Base-by-base conservation (phyloP, 1,139 yeast genomes). In the Protomyces inundatus region DNA sequence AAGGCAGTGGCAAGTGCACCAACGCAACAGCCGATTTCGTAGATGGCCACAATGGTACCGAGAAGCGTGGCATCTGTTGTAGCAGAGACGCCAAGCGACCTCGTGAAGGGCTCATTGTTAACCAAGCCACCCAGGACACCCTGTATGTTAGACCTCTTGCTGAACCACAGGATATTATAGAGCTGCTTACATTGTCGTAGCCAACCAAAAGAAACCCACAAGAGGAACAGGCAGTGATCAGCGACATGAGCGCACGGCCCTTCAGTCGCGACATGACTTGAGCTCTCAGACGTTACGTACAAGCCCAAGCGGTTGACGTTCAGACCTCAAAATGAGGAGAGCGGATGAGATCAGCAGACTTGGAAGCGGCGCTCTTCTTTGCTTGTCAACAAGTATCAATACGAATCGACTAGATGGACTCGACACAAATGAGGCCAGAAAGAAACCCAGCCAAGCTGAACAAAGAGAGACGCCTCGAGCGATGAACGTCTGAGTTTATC, bases 11-110 rank as follows among this genome's bases (percentile, higher is more conserved):
- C 80, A 68, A 82, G 68, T 71, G 69, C 42, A 90, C 95, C 95
- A 68, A 82, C 80, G 77, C 87, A 83, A 79, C 90, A 86, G 12
- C 95, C 95, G 64, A 87, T 74, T 72, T 86, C 91, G 74, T 86
- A 87, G 73, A 87, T 82, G 0, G 90, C 80, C 6, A 87, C 85
- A 52, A 85, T 85, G 3, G 86, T 85, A 73, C 90, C 90, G 71
- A 84, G 72, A 61, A 72, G 7, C 16, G 48, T 46, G 5, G 60
- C 45, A 46, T 55, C 60, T 4, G 30, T 14, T 16, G 16, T 16
- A n/a, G n/a, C 45, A n/a, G 34, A 33, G 23, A 46, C 34, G 45
- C 48, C 60, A 45, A 55, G 54, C 4, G 60, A 45, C 71, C 84
- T 84, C 61, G 79, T 83, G 69, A 85, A 85, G 65, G 81, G 80